Percentiles rank a stretch among this genome's conserved stretches.
phyloP scores from a whole-genome alignment of 108 stramenopile species.

The Cyclostephanos tholiformis region DNA sequence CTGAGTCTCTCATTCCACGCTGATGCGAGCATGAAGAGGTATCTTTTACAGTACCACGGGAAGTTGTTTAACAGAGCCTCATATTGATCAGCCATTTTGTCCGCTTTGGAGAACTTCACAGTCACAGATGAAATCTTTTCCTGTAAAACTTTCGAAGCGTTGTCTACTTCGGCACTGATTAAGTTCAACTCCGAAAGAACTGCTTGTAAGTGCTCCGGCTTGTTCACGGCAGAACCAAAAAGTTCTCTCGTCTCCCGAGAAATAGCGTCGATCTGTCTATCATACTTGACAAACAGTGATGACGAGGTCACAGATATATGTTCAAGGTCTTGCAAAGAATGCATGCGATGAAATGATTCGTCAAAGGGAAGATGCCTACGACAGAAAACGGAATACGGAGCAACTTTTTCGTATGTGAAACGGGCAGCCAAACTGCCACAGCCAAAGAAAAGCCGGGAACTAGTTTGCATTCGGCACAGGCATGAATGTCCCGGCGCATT shows the following conservation, averaged over 20 bases:
- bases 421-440: constrained; percentile 86
- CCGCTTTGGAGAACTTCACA: constrained; percentile 53
- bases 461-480: constrained; percentile 74
- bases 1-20: constrained; percentile 91
- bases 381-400: constrained; percentile 87
- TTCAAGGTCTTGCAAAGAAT: constrained; percentile 69
- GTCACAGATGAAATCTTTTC: constrained; percentile 86
- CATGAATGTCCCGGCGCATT: constrained; percentile 76
- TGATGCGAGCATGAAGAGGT: constrained; percentile 80
- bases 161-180: constrained; percentile 80
- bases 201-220: constrained; percentile 82
- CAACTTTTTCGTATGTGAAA: constrained; percentile 85
- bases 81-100: constrained; percentile 16
- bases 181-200: constrained; percentile 79
- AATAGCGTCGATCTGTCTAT: constrained; percentile 87
- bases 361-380: constrained; percentile 84
- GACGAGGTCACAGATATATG: constrained; percentile 80
- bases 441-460: constrained; percentile 87
- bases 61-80: constrained; percentile 58
- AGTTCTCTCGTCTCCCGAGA: constrained; percentile 79
- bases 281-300: constrained; percentile 80
- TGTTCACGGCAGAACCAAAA: constrained; percentile 66
- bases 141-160: constrained; percentile 80
- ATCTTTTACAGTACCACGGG: constrained; percentile 67
- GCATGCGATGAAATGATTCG: constrained; percentile 67